Percentiles rank a stretch among this genome's conserved stretches.
phyloP scores from a whole-genome alignment of 768 basidiomycete species.

The Boletus coccyginus region DNA sequence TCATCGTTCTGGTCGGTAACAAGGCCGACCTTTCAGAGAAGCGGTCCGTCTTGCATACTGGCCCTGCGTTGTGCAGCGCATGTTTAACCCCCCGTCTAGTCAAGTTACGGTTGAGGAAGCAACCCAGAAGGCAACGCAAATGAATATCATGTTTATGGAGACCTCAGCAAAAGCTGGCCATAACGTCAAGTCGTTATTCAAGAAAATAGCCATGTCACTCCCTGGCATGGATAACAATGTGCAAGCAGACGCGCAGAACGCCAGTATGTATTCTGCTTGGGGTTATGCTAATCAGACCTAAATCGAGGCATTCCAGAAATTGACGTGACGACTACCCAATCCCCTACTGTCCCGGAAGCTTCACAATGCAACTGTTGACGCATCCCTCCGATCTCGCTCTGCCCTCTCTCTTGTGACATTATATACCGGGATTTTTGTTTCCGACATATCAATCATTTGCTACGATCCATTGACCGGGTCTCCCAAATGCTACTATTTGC shows the following conservation, averaged over 20 bases:
- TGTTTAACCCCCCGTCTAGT: slow-evolving; percentile 40
- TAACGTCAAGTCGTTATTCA: slow-evolving; percentile 98
- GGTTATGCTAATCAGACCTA: neutral
- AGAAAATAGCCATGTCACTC: slow-evolving; percentile 98
- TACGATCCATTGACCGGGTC: slow-evolving; percentile 7
- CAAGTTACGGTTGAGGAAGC: slow-evolving; percentile 99
- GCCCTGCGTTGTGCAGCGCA: neutral
- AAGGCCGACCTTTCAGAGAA: slow-evolving; percentile 99
- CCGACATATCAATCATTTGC: slow-evolving; percentile 19
- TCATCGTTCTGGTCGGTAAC: slow-evolving; percentile 97
- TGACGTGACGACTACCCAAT: slow-evolving; percentile 76
- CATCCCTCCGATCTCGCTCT: neutral
- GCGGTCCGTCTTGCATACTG: slow-evolving; percentile 54
- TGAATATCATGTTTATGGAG: slow-evolving; percentile 98
- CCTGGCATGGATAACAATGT: slow-evolving; percentile 92
- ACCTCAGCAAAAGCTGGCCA: slow-evolving; percentile 99
- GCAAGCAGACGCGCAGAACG: slow-evolving; percentile 53
- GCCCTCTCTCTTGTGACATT: slow-evolving; percentile 12
- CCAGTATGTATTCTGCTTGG: slow-evolving; percentile 35
- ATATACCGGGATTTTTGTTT: slow-evolving; percentile 30
- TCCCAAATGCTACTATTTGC: slow-evolving; percentile 7
- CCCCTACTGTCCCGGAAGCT: slow-evolving; percentile 77
- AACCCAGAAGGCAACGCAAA: slow-evolving; percentile 83
- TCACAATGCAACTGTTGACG: slow-evolving; percentile 79
- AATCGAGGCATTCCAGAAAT: slow-evolving; percentile 58